These are phyloP conservation scores for Argentina anserina DNA, from an alignment of 306 rosid species.

Conservation along the genomic window DNA sequence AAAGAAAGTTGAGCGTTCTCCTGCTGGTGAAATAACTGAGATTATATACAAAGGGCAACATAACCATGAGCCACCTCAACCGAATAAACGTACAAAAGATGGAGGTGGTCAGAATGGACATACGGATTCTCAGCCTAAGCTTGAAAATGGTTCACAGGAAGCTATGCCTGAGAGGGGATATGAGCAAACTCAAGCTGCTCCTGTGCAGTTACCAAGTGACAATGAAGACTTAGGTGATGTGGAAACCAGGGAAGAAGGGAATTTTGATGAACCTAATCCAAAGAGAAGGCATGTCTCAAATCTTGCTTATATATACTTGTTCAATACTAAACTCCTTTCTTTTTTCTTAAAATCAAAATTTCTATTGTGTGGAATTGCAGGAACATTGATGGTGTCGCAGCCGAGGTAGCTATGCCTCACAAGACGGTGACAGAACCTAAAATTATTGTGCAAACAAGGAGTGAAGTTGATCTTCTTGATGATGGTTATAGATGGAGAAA, in stretches of 20 bases:
- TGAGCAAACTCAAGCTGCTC: constrained; percentile 41
- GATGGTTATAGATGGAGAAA: constrained; percentile 98
- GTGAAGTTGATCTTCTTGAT: constrained; percentile 93
- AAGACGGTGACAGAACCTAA: constrained; percentile 89
- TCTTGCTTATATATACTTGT: background rate
- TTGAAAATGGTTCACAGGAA: constrained; percentile 61
- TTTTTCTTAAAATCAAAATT: constrained; percentile 16
- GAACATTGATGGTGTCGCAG: constrained; percentile 51
- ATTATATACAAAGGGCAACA: constrained; percentile 94
- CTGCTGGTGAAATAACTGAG: constrained; percentile 83
- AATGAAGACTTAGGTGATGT: constrained; percentile 60
- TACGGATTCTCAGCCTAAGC: constrained; percentile 40
- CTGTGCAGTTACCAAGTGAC: constrained; percentile 47
- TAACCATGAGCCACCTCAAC: constrained; percentile 77
- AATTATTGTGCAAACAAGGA: constrained; percentile 91
- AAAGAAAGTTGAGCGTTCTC: constrained; percentile 91
- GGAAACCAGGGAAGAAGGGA: constrained; percentile 57
- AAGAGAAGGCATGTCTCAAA: constrained; percentile 64
- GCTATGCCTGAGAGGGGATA: constrained; percentile 42
- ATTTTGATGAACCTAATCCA: constrained; percentile 62
- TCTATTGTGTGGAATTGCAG: constrained; percentile 41
- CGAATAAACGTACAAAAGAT: constrained; percentile 71
- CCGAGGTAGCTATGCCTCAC: constrained; percentile 63
- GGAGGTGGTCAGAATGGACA: constrained; percentile 50
- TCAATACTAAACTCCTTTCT: background rate